A percentile compares a stretch with the other conserved stretches of the same genome.
phyloP scores from a whole-genome alignment of 768 basidiomycete genomes.

The Mycena vitilis region DNA sequence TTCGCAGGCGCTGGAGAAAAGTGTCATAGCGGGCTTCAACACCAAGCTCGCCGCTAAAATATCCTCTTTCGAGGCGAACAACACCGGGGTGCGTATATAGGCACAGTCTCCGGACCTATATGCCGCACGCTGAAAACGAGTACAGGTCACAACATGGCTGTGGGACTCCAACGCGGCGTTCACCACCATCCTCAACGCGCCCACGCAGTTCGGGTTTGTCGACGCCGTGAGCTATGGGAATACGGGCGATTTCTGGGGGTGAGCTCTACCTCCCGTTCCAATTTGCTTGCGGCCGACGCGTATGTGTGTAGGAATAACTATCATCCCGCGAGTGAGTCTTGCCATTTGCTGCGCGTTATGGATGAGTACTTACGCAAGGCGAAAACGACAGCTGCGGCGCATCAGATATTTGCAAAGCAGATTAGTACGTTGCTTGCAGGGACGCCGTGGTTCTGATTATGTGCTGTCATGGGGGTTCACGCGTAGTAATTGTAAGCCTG shows the following conservation, averaged over 20 bases:
- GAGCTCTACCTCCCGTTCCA: constrained; percentile 33
- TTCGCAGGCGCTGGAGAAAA: constrained; percentile 54
- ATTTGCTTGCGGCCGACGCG: not conserved
- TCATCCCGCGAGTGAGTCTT: constrained; percentile 62
- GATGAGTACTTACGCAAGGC: not conserved
- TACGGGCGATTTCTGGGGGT: constrained; percentile 67
- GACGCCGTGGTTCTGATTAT: constrained; percentile 27
- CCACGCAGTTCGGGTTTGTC: constrained; percentile 65
- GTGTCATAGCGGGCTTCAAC: constrained; percentile 66
- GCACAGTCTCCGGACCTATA: not conserved
- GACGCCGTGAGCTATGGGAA: constrained; percentile 58
- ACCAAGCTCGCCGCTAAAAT: constrained; percentile 56
- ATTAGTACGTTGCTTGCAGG: constrained; percentile 24
- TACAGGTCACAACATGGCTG: constrained; percentile 58
- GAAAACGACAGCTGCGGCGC: constrained; percentile 18
- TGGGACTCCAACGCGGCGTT: constrained; percentile 66
- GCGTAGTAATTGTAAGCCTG: too few relatives aligned
- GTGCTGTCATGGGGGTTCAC: not conserved
- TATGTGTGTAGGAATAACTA: constrained; percentile 57
- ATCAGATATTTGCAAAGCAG: constrained; percentile 32
- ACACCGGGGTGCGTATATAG: constrained; percentile 57
- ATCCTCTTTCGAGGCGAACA: constrained; percentile 53
- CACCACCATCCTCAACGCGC: constrained; percentile 59
- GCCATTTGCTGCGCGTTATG: not conserved
- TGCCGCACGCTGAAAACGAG: too few relatives aligned